Evolutionary conservation across 2,329 filamentous ascomycete genomes (phyloP), one percentile per base, ranked within the genome.

Genomic region (Fusarium coicis): DNA sequence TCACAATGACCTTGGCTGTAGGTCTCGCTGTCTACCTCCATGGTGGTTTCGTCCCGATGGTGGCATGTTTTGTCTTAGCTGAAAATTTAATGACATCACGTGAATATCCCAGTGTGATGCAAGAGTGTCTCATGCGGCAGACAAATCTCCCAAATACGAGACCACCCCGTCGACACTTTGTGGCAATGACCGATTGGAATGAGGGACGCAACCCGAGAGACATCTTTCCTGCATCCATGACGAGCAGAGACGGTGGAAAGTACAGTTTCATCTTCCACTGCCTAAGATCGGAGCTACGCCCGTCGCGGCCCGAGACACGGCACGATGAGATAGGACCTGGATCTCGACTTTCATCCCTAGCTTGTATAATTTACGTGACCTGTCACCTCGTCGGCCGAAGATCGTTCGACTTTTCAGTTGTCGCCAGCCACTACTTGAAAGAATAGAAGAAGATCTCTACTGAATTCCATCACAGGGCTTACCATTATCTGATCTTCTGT

Each of bases 1-100:
- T 15, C 4, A 0, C 0, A 9, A 9, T 5, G 26, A 5, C 4
- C 4, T 10, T 1, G n/a, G 12, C 4, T 28, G 1, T 5, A 3
- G 4, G 9, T 8, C 4, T 4, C 15, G 6, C 0, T 4, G 14
- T 42, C 12, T 5, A n/a, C 14, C 21, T 10, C 39, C 8, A 9
- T 15, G 0, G 14, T 6, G 21, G 16, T 8, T 26, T 26, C 5
- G 16, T 44, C 2, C 10, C 37, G 11, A 7, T 11, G 37, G 18
- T 19, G 19, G 37, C 19, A 37, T 11, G 11, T n/a, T 10, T 1
- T 49, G 21, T 18, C 21, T n/a, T 15, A 47, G 19, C 23, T 49
- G 19, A 18, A 18, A 12, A 0, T n/a, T 5, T 12, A 4, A n/a
- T 32, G 28, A 32, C 28, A 32, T 14, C 21, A 49, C 32, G 3